Evolutionary conservation across 176 grass and related monocot species (phyloP), one percentile per base, ranked within the genome.

Genomic region (Otatea glauca): DNA sequence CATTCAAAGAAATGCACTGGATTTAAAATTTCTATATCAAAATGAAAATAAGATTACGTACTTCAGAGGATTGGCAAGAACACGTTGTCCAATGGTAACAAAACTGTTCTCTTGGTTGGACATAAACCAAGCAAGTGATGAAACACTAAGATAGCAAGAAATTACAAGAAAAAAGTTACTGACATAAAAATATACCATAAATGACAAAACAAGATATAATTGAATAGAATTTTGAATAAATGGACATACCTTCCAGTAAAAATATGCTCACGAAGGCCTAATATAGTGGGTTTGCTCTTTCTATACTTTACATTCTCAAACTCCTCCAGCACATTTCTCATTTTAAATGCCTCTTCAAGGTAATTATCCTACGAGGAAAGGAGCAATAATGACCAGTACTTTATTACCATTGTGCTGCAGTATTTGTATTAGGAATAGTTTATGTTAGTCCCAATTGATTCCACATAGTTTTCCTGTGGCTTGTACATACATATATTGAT

Each of bases 91-190:
- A 68, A 99, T 99, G 14, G 93, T 99, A 72, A 99, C 96, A 88
- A 99, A 99, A 79, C 96, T 99, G 51, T 78, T 99, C 86, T 99
- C 96, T 89, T 99, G 96, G 73, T 99, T 99, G 55, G 93, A 99
- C 96, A 99, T 99, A 86, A 99, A 99, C 96, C 96, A 99, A 65
- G 96, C 93, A 78, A 99, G 91, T 37, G 96, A 99, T 34, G 96
- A 99, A 96, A 99, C 91, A 92, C 96, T 96, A 85, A 23, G 73
- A 94, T 48, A 56, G 32, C 61, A 86, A 70, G 43, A 91, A 27
- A 89, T 18, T 53, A 77, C 32, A 17, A 24, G 1, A 75, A 20
- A 32, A 81, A 43, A 12, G n/a, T 83, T 68, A 79, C 11, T 75
- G 48, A 44, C 16, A 37, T 14, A 86, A 35, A 82, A 14, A 50